These are phyloP conservation scores for Hippophae rhamnoides DNA, from an alignment of 306 rosid species.

Conservation along the genomic window DNA sequence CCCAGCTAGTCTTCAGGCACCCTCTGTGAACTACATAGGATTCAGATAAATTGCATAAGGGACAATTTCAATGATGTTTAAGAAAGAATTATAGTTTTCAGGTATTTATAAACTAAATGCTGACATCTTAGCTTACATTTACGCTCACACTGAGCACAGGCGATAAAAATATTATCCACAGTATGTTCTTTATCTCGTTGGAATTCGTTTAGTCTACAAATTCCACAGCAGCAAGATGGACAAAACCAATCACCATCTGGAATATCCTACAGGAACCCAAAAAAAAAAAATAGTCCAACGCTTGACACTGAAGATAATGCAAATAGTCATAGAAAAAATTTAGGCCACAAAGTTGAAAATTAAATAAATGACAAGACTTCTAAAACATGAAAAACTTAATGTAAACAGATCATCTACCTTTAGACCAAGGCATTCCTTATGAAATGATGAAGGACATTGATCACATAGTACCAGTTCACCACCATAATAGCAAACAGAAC, in stretches of 20 bases:
- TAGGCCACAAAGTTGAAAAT: background rate
- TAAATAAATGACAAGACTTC: background rate
- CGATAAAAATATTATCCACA: conserved; percentile 20
- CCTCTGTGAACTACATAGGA: conserved; percentile 56
- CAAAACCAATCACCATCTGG: conserved; percentile 93
- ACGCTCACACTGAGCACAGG: conserved; percentile 68
- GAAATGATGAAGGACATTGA: conserved; percentile 74
- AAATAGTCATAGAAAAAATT: background rate
- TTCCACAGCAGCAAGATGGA: conserved; percentile 65
- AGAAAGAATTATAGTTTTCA: conserved; percentile 1
- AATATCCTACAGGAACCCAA: conserved; percentile 36
- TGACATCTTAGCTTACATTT: conserved; percentile 39
- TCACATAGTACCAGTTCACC: conserved; percentile 81
- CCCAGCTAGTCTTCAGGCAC: conserved; percentile 36
- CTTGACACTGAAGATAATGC: conserved; percentile 20
- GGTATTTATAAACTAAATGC: background rate
- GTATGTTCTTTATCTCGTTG: conserved; percentile 26
- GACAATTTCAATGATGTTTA: conserved; percentile 10
- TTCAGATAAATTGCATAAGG: conserved; percentile 12
- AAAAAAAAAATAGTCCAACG: conserved; percentile 5
- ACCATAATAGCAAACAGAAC: conserved; percentile 74
- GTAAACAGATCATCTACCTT: conserved; percentile 38
- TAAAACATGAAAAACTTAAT: conserved; percentile 10
- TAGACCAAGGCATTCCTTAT: conserved; percentile 52
- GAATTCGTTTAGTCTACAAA: conserved; percentile 43